Percentiles rank a stretch among this genome's conserved stretches.
phyloP scores from a whole-genome alignment of 176 grass and related monocot species.

The Hordeum vulgare region MorexV3_pseudomolecules_assembly NC_058524.1:622471316-622471815 shows the following conservation, averaged over 20 bases:
- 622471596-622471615: slow-evolving; percentile 41
- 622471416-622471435: slow-evolving; percentile 48
- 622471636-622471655: slow-evolving; percentile 69
- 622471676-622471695: slow-evolving; percentile 71
- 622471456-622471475: slow-evolving; percentile 39
- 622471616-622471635: slow-evolving; percentile 66
- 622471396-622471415: slow-evolving; percentile 36
- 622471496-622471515: slow-evolving; percentile 74
- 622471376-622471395: slow-evolving; percentile 76
- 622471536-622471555: slow-evolving; percentile 34
- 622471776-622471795: slow-evolving; percentile 56
- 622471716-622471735: slow-evolving; percentile 52
- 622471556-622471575: slow-evolving; percentile 8
- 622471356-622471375: slow-evolving; percentile 54
- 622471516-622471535: slow-evolving; percentile 34
- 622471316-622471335: slow-evolving; percentile 60
- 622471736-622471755: slow-evolving; percentile 45
- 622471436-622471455: slow-evolving; percentile 52
- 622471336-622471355: slow-evolving; percentile 63
- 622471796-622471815: slow-evolving; percentile 21
- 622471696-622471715: slow-evolving; percentile 66
- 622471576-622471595: slow-evolving; percentile 26
- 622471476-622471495: slow-evolving; percentile 49
- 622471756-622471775: slow-evolving; percentile 87
- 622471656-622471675: slow-evolving; percentile 67